These are phyloP conservation scores for Spathaspora arborariae DNA, from an alignment of 805 yeast species.

Conservation along the genomic window DNA sequence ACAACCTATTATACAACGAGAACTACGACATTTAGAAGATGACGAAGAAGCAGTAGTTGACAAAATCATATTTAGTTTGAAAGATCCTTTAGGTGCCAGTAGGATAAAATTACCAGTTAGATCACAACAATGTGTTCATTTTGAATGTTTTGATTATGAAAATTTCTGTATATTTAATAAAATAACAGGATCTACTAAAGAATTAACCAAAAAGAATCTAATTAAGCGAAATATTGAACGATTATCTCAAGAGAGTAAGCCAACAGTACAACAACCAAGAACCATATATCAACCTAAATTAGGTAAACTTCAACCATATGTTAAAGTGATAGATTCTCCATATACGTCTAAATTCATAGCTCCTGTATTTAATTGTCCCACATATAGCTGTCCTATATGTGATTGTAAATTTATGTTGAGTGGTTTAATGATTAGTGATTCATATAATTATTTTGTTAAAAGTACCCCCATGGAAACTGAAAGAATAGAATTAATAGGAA, in stretches of 20 bases:
- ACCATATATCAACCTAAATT: neutral
- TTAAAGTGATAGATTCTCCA: conserved; percentile 1
- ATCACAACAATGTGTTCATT: conserved; percentile 33
- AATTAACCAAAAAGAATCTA: conserved; percentile 23
- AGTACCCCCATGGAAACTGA: conserved; percentile 32
- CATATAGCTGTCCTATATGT: conserved; percentile 40
- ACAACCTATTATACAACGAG: conserved; percentile 23
- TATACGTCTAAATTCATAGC: conserved; percentile 5
- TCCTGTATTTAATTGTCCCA: conserved; percentile 16
- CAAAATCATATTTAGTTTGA: conserved; percentile 33
- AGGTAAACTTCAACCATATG: neutral
- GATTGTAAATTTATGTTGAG: conserved; percentile 29
- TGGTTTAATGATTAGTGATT: conserved; percentile 34
- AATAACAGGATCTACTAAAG: conserved; percentile 25
- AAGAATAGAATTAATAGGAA: conserved; percentile 32
- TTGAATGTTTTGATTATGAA: conserved; percentile 43
- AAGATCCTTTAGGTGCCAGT: conserved; percentile 39
- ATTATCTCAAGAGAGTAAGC: conserved; percentile 2
- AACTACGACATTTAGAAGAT: conserved; percentile 17
- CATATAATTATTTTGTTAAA: conserved; percentile 39
- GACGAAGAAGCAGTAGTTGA: conserved; percentile 33
- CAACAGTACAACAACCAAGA: neutral
- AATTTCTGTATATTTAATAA: conserved; percentile 37
- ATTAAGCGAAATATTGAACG: conserved; percentile 10
- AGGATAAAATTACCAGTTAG: conserved; percentile 39